Base-by-base conservation (phyloP, 139 green algal species). In the Chlamydomonas schloesseri region DNA sequence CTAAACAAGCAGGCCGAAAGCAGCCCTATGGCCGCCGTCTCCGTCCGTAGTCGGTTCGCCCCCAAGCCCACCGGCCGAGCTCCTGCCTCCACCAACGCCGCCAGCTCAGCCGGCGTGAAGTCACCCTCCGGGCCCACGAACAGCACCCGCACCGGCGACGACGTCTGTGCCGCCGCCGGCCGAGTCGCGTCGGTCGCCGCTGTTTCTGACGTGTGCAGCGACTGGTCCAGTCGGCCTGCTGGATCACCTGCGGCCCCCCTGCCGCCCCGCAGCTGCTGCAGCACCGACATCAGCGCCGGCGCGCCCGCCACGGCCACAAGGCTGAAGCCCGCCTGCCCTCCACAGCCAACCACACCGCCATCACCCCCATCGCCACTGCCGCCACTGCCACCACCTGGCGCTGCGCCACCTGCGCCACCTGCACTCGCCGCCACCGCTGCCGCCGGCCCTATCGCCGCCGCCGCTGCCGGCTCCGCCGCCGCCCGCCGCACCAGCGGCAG, bases 121-220 rank as follows among this genome's bases (percentile, higher is more conserved):
- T 99, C 97, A 1, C 97, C 97, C 73, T 99, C 97, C 0, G 97
- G 97, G 0, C 97, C 97, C 0, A 99, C 58, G 33, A 87, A 64
- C 55, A 80, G 20, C 53, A 87, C 11, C 36, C 70, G 23, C 20
- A 80, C n/a, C 28, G 65, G 57, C 53, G n/a, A 29, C 10, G n/a
- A 17, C 23, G 10, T 5, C 1, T 3, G 1, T 1, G 42, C 42
- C 5, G 42, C 42, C 42, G 42, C 42, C 8, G 42, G 6, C 42
- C 6, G 6, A 42, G 74, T 17, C 9, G 47, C 74, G 18, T n/a
- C n/a, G n/a, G n/a, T n/a, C n/a, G 74, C 47, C 67, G 74, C 74
- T 67, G 71, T 42, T n/a, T n/a, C n/a, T n/a, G n/a, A n/a, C n/a
- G n/a, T n/a, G n/a, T n/a, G n/a, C n/a, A n/a, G n/a, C n/a, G n/a